Conservation (phyloP, 2,329 filamentous ascomycete genomes). For the Fusarium buxicola region DNA sequence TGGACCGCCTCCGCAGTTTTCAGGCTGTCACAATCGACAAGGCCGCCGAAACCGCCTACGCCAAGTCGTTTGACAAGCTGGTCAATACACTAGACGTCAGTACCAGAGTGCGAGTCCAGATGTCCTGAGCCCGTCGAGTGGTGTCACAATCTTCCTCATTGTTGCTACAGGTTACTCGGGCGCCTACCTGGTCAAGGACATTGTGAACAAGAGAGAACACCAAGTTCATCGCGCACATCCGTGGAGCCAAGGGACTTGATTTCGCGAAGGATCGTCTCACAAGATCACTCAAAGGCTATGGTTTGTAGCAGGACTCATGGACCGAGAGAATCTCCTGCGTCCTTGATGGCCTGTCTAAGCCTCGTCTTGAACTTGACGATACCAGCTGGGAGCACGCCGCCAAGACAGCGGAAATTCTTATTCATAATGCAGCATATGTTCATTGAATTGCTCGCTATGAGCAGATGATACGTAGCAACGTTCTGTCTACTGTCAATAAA, state of each 20-base stretch:
- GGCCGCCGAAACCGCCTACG: constrained; percentile 1
- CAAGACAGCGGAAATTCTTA: constrained; percentile 75
- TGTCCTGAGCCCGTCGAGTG: not conserved
- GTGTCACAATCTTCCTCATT: constrained; percentile 80
- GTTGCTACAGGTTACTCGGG: constrained; percentile 87
- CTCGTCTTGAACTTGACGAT: constrained; percentile 76
- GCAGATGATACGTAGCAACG: constrained; percentile 78
- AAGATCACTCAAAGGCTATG: constrained; percentile 78
- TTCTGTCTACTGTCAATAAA: constrained; percentile 79
- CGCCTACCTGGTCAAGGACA: constrained; percentile 79
- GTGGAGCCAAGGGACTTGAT: constrained; percentile 69
- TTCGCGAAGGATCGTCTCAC: constrained; percentile 73
- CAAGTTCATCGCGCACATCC: constrained; percentile 77
- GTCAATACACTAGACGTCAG: not conserved
- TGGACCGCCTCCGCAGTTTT: constrained; percentile 4
- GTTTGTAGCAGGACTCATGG: constrained; percentile 82
- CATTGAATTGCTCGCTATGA: constrained; percentile 87
- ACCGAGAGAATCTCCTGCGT: constrained; percentile 72
- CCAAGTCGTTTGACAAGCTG: constrained; percentile 4
- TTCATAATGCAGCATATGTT: constrained; percentile 85
- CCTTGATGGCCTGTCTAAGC: constrained; percentile 78
- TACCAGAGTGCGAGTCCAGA: not conserved
- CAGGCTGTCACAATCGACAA: constrained; percentile 9
- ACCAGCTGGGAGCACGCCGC: constrained; percentile 73
- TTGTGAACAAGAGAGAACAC: constrained; percentile 62